phyloP scores from a whole-genome alignment of 805 yeast genomes.

The Candida tallmaniae region DNA sequence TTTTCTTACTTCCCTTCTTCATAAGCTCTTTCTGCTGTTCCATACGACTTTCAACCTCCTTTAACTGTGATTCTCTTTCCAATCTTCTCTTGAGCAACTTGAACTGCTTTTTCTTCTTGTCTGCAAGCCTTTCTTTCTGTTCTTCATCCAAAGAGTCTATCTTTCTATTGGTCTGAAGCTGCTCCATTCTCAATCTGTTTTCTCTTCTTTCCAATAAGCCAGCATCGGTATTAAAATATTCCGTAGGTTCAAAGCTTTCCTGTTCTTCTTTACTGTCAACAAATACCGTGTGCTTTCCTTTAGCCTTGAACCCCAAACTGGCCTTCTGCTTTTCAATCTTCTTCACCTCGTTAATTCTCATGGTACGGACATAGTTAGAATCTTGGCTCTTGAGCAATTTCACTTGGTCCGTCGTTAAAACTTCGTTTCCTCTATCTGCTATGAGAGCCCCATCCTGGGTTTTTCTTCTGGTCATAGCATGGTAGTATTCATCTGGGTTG shows the following conservation, averaged over 20 bases:
- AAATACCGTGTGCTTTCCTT: conserved; percentile 80
- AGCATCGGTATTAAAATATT: conserved; percentile 66
- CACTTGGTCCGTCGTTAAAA: conserved; percentile 67
- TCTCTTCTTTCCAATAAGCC: conserved; percentile 59
- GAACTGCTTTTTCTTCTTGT: conserved; percentile 58
- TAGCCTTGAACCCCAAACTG: conserved; percentile 46
- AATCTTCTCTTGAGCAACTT: conserved; percentile 58
- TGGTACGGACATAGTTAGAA: conserved; percentile 74
- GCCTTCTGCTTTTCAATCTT: conserved; percentile 58
- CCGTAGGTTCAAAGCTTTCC: conserved; percentile 57
- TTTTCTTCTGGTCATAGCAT: conserved; percentile 74
- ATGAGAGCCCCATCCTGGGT: conserved; percentile 72
- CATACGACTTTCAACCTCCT: conserved; percentile 65
- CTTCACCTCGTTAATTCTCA: conserved; percentile 63
- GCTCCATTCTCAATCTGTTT: conserved; percentile 63
- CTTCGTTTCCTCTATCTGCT: conserved; percentile 60
- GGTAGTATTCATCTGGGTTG: conserved; percentile 95
- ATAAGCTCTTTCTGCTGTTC: conserved; percentile 74
- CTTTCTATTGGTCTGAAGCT: conserved; percentile 42
- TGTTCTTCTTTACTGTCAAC: conserved; percentile 61
- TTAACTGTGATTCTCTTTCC: conserved; percentile 65
- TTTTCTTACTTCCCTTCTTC: conserved; percentile 87
- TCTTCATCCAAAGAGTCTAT: conserved; percentile 21
- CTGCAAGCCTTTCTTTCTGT: conserved; percentile 34
- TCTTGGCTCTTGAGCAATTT: conserved; percentile 88